Conservation (phyloP, 2,329 filamentous ascomycete genomes). For the Lasiodiplodia gonubiensis region DNA sequence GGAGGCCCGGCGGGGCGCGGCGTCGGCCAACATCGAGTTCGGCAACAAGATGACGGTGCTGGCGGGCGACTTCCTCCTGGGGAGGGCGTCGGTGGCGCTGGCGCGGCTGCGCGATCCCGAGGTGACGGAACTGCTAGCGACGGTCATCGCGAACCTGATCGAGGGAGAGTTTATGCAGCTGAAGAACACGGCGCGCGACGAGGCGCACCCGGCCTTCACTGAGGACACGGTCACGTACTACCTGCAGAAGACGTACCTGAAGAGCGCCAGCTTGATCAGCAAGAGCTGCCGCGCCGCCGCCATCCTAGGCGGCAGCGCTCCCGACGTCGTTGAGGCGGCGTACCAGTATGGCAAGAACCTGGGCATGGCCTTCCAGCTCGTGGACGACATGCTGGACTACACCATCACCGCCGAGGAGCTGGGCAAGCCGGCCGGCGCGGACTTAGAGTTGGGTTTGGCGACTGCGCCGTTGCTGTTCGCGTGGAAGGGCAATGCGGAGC, state of each 20-base stretch:
- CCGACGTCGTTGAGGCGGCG: conserved; percentile 83
- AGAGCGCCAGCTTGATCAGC: conserved; percentile 92
- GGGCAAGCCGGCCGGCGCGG: conserved; percentile 93
- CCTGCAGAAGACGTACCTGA: conserved; percentile 96
- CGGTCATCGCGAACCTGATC: conserved; percentile 95
- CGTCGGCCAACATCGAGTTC: conserved; percentile 92
- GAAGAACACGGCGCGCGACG: conserved; percentile 91
- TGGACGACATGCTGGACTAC: conserved; percentile 98
- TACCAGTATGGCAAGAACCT: conserved; percentile 94
- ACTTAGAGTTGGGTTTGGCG: conserved; percentile 89
- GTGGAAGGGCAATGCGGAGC: conserved; percentile 85
- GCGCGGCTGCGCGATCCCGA: conserved; percentile 90
- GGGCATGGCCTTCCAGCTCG: conserved; percentile 93
- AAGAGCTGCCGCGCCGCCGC: conserved; percentile 94
- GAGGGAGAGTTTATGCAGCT: conserved; percentile 99
- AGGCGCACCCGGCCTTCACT: conserved; percentile 81
- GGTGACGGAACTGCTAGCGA: conserved; percentile 91
- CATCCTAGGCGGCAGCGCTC: conserved; percentile 77
- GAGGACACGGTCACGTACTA: conserved; percentile 93
- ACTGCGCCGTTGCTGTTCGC: conserved; percentile 94
- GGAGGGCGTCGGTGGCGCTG: conserved; percentile 89
- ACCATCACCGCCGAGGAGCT: conserved; percentile 83
- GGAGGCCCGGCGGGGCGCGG: conserved; percentile 78
- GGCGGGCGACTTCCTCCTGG: conserved; percentile 94
- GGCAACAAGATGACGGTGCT: conserved; percentile 99